Evolutionary conservation across 495 filamentous ascomycete species (phyloP).

Genomic region (Sordaria brevicollis): DNA sequence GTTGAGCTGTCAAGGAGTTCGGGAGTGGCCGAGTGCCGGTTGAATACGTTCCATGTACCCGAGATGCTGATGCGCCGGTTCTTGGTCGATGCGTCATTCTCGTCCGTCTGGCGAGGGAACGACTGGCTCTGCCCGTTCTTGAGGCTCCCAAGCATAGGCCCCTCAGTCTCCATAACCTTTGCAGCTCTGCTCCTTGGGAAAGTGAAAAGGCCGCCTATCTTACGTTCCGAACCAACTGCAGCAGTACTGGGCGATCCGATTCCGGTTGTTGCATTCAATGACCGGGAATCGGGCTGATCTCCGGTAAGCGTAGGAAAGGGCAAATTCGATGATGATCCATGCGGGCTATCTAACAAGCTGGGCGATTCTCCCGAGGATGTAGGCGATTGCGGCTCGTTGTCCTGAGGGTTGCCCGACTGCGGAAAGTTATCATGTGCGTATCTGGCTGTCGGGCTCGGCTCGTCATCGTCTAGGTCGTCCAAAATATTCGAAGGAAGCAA

Average conservation of each 20-base stretch:
- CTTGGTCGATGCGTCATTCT: slow-evolving; percentile 27
- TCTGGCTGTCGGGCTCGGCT: slow-evolving; percentile 39
- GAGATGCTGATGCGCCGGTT: slow-evolving; percentile 44
- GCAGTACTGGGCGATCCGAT: slow-evolving; percentile 8
- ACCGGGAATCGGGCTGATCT: slow-evolving; percentile 28
- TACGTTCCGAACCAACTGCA: slow-evolving; percentile 18
- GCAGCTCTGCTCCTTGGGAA: slow-evolving; percentile 58
- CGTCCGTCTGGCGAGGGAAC: slow-evolving; percentile 50
- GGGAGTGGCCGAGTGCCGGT: slow-evolving; percentile 37
- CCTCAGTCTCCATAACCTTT: slow-evolving; percentile 59
- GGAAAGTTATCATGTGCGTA: slow-evolving; percentile 22
- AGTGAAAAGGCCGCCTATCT: slow-evolving; percentile 41
- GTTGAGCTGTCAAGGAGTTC: slow-evolving; percentile 25
- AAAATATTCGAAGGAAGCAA: slow-evolving; percentile 75
- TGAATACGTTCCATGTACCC: slow-evolving; percentile 45
- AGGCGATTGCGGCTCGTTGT: slow-evolving; percentile 54
- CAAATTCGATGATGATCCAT: slow-evolving; percentile 48
- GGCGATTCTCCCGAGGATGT: slow-evolving; percentile 54
- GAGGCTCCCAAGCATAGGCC: slow-evolving; percentile 59
- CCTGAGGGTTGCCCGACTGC: slow-evolving; percentile 32
- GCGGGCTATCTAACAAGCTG: slow-evolving; percentile 59
- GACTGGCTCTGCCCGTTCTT: slow-evolving; percentile 75
- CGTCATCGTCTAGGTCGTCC: slow-evolving; percentile 57
- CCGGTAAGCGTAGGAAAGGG: slow-evolving; percentile 34
- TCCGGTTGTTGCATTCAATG: slow-evolving; percentile 15